phyloP scores from a whole-genome alignment of 1,284 basidiomycete genomes.

The Moesziomyces antarcticus region DNA sequence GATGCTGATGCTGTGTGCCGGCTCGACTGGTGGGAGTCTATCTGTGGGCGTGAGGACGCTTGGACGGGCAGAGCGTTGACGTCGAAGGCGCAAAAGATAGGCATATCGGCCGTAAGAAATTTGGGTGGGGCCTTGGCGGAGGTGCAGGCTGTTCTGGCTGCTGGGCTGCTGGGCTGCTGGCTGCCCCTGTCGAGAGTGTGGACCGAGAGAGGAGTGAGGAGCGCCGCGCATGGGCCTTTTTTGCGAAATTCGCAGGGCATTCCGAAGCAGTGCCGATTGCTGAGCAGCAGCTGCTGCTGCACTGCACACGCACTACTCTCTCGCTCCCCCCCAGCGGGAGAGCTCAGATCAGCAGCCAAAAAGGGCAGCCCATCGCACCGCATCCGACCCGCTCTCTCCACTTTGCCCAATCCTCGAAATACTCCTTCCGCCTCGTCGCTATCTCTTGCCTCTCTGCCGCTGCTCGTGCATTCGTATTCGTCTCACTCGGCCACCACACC shows the following conservation, averaged over 20 bases:
- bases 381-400: neutral
- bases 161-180: no score
- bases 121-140: no score
- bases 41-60: neutral
- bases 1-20: no score
- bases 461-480: neutral
- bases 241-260: neutral
- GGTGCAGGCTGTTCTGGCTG: no score
- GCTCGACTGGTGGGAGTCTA: no score
- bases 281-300: no score
- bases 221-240: neutral
- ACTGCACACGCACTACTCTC: neutral
- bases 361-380: neutral
- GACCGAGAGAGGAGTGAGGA: no score
- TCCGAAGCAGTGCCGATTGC: neutral
- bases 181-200: no score
- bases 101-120: slow-evolving; percentile 1
- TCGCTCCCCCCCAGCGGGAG: no score
- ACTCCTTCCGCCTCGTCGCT: neutral
- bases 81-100: no score
- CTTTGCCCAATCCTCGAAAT: neutral
- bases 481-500: neutral
- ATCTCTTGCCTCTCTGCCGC: neutral
- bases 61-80: no score
- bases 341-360: neutral